Conservation (phyloP, 768 basidiomycete genomes). For the Boletus patriciae region DNA sequence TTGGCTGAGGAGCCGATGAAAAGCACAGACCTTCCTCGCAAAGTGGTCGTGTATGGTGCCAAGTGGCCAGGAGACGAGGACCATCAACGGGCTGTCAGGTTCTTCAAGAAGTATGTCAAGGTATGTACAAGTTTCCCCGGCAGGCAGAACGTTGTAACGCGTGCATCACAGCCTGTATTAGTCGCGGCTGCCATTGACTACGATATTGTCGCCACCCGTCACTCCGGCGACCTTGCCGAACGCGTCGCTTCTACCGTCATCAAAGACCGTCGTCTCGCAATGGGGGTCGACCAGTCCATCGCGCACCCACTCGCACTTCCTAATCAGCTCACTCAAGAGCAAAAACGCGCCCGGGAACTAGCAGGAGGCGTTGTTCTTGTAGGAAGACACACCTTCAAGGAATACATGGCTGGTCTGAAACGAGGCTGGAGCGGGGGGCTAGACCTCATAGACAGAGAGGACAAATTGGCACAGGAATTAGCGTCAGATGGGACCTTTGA, state of each 20-base stretch:
- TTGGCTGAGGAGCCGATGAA: conserved; percentile 69
- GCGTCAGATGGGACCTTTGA: conserved; percentile 79
- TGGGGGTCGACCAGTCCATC: conserved; percentile 60
- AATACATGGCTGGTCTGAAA: conserved; percentile 86
- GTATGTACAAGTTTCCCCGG: conserved; percentile 45
- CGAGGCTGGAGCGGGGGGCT: conserved; percentile 81
- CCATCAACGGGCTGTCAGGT: conserved; percentile 75
- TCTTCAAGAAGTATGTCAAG: conserved; percentile 98
- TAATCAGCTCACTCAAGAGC: conserved; percentile 50
- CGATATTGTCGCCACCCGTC: conserved; percentile 74
- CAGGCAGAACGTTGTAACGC: background rate
- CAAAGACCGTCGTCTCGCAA: conserved; percentile 61
- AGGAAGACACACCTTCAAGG: conserved; percentile 90
- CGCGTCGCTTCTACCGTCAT: conserved; percentile 74
- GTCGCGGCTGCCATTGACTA: conserved; percentile 96
- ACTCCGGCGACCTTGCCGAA: conserved; percentile 82
- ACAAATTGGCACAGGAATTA: conserved; percentile 62
- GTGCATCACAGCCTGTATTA: conserved; percentile 70
- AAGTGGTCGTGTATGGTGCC: conserved; percentile 81
- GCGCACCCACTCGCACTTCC: conserved; percentile 47
- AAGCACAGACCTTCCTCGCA: conserved; percentile 66
- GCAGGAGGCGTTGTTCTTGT: conserved; percentile 85
- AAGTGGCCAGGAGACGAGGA: conserved; percentile 98
- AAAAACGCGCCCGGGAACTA: conserved; percentile 57
- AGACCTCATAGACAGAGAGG: conserved; percentile 68